A percentile compares a stretch with the other conserved stretches of the same genome.
phyloP scores from a whole-genome alignment of 179 eudicot species.

The Carnegiea gigantea region DNA sequence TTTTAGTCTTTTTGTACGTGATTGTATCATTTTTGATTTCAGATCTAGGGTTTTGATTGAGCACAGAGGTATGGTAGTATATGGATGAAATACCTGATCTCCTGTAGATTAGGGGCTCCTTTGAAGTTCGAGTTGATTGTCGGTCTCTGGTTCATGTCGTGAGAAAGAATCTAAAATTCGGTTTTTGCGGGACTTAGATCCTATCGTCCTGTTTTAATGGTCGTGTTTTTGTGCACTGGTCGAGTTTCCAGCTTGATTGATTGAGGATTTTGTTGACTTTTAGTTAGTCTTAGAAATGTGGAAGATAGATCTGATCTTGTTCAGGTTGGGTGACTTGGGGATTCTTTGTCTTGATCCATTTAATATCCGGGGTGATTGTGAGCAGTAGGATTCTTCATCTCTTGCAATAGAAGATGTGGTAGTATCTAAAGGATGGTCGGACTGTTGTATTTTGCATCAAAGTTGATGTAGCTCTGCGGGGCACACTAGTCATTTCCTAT shows the following conservation, averaged over 20 bases:
- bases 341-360: too few relatives aligned
- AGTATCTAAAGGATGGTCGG: too few relatives aligned
- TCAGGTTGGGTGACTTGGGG: neutral
- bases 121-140: neutral
- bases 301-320: slow-evolving; percentile 7
- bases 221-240: neutral
- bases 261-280: neutral
- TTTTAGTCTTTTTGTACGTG: neutral
- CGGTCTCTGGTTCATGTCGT: neutral
- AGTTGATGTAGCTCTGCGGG: neutral
- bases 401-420: too few relatives aligned
- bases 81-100: neutral
- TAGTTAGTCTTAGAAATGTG: neutral
- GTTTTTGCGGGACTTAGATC: neutral
- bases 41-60: slow-evolving; percentile 1
- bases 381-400: too few relatives aligned
- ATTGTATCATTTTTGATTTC: neutral
- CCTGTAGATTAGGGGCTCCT: neutral
- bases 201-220: neutral
- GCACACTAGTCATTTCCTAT: too few relatives aligned
- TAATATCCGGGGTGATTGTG: too few relatives aligned
- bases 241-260: slow-evolving; percentile 4
- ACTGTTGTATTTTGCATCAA: neutral
- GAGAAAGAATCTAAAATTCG: neutral
- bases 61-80: neutral